Conservation (phyloP, 257 asterid genomes). For the Datura wrightii region DNA sequence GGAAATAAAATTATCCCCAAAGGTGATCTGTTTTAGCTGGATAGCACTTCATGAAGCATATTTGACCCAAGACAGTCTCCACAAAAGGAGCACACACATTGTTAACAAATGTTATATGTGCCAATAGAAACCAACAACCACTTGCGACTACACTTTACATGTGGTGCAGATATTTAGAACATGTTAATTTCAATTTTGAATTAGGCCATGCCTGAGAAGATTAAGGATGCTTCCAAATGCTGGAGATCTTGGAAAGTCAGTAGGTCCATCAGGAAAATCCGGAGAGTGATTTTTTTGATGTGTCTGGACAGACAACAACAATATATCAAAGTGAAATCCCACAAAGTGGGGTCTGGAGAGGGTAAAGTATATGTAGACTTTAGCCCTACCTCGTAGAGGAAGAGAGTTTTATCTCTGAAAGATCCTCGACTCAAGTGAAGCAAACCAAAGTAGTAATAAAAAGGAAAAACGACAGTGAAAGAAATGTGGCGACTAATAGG, state of each 20-base stretch:
- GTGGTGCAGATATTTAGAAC: neutral
- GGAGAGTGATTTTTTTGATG: neutral
- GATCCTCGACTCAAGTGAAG: too few relatives aligned
- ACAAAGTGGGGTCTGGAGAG: too few relatives aligned
- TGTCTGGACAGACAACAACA: neutral
- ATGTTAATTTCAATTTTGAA: neutral
- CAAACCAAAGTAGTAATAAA: too few relatives aligned
- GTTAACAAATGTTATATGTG: neutral
- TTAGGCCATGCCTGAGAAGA: conserved; percentile 1
- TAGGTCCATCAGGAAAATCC: neutral
- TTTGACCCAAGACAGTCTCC: neutral
- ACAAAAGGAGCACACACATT: neutral
- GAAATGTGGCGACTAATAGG: too few relatives aligned
- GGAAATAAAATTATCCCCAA: neutral
- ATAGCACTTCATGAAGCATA: neutral
- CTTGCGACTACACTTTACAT: neutral
- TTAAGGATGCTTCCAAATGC: neutral
- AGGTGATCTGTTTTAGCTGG: neutral
- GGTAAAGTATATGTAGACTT: too few relatives aligned
- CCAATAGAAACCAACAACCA: neutral
- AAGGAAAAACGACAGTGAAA: too few relatives aligned
- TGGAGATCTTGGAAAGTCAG: neutral
- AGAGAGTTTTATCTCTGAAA: too few relatives aligned
- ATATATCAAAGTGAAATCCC: neutral
- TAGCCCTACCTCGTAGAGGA: too few relatives aligned